A percentile compares a stretch with the other conserved stretches of the same genome.
phyloP scores from a whole-genome alignment of 176 grass and related monocot species.

The Zea mays region Zm-B73-REFERENCE-NAM-5.0 NC_050096.1:38558501-38559000 shows the following conservation, averaged over 20 bases:
- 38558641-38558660: slow-evolving; percentile 4
- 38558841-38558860: no score
- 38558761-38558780: slow-evolving; percentile 20
- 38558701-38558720: not conserved
- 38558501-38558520: slow-evolving; percentile 16
- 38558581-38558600: not conserved
- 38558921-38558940: not conserved
- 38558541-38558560: no score
- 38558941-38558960: not conserved
- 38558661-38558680: no score
- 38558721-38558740: not conserved
- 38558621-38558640: slow-evolving; percentile 15
- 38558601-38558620: slow-evolving; percentile 23
- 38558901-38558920: slow-evolving; percentile 31
- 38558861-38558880: no score
- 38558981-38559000: not conserved
- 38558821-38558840: not conserved
- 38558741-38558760: slow-evolving; percentile 4
- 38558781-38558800: slow-evolving; percentile 9
- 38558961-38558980: not conserved
- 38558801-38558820: not conserved
- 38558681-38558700: slow-evolving; percentile 22
- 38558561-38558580: not conserved
- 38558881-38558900: not conserved
- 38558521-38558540: slow-evolving; percentile 20